Evolutionary conservation across 495 filamentous ascomycete genomes (phyloP), one percentile per base, ranked within the genome.

Genomic region (Articulospora tetracladia): DNA sequence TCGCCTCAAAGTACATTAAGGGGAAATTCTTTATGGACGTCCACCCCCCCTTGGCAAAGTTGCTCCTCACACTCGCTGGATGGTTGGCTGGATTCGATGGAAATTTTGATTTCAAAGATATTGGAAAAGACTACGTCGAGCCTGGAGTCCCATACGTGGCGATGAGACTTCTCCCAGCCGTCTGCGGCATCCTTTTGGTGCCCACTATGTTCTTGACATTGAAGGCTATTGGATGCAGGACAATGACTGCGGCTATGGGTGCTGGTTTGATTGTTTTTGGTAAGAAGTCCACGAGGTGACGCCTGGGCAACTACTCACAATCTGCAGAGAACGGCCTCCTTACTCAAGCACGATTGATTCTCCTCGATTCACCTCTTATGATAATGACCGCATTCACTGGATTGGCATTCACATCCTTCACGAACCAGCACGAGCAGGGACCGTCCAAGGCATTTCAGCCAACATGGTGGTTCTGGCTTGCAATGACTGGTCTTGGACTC

Each of bases 11-110:
- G 72, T 98, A 98, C 70, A 98, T 98, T 79, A 97, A 98, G 74
- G 94, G 94, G 63, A 84, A 78, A 64, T 98, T 98, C 79, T 98
- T 98, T 73, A 98, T 98, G 94, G 94, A 98, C 69, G 94, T 98
- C 3, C 94, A 98, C 68, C 94, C 94, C 17, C 94, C 94, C n/a
- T 82, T 98, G 10, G 94, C 94, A 52, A 98, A 98, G 76, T 77
- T 98, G 60, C 84, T 98, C 64, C 89, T 98, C 61, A 96, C 94
- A 44, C 85, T 98, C 44, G 92, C 93, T 62, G 94, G 94, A 53
- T 98, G 89, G 88, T 74, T 97, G 52, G 94, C 93, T 63, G 94
- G 95, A 23, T 98, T 97, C 69, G 83, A 97, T 72, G 94, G 94
- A 52, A 80, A 90, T 48, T 98, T 98, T 61, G 94, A 98, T 71